A percentile compares a stretch with the other conserved stretches of the same genome.
Evolutionary conservation across 257 asterid species (phyloP).

Genomic region (Nicotiana benthamiana): DNA sequence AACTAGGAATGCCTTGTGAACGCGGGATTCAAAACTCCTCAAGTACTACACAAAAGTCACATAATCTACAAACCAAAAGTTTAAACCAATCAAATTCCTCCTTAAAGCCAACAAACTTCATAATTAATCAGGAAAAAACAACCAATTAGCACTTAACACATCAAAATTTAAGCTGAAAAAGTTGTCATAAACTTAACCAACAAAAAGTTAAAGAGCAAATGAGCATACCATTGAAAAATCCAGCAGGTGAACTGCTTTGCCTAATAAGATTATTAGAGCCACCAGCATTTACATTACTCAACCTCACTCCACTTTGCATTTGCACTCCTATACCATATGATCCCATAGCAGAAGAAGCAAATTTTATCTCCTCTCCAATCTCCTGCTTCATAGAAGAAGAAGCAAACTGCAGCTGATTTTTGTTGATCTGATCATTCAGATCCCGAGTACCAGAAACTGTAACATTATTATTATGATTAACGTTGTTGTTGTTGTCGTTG

Average conservation of each 20-base stretch:
- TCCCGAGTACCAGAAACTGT: constrained; percentile 24
- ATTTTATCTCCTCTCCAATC: constrained; percentile 18
- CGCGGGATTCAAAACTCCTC: not conserved
- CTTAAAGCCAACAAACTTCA: not conserved
- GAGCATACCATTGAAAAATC: constrained; percentile 59
- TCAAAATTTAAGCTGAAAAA: not conserved
- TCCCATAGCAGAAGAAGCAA: no score
- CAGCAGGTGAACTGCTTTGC: constrained; percentile 90
- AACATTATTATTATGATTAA: constrained; percentile 18
- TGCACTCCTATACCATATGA: constrained; percentile 37
- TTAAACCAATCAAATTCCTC: not conserved
- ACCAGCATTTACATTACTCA: constrained; percentile 24
- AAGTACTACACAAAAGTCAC: not conserved
- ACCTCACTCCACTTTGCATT: constrained; percentile 4
- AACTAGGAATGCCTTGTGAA: no score
- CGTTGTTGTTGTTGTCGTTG: not conserved
- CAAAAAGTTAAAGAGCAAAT: not conserved
- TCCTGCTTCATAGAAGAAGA: constrained; percentile 39
- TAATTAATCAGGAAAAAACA: not conserved
- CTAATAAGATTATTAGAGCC: constrained; percentile 51
- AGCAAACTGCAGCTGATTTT: constrained; percentile 20
- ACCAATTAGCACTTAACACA: not conserved
- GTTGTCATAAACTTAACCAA: not conserved
- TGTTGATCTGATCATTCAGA: constrained; percentile 17
- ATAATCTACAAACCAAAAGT: not conserved